Base-by-base conservation (phyloP, 371 early-diverging fungal species). In the Saksenaea oblongispora region DNA sequence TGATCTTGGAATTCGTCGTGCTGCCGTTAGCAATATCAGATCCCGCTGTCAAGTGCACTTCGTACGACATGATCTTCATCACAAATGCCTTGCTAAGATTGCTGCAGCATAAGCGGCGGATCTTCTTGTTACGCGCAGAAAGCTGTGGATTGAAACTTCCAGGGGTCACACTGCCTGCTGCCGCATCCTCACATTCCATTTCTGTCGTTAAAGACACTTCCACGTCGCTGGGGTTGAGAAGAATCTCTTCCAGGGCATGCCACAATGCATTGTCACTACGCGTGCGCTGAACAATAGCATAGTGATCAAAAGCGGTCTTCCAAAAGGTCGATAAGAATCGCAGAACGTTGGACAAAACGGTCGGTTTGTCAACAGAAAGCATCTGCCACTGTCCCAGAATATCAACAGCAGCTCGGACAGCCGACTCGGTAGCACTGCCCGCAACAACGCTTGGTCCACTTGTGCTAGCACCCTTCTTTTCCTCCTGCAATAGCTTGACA, bases 401-500 rank as follows among this genome's bases (percentile, higher is more conserved):
- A 54, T 74, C 77, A 13, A 70, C 58, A 13, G 82, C 79, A 4
- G 73, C 77, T 53, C 77, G 71, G 5, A 75, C 65, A 13, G 82
- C 82, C 26, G 81, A 78, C 18, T 72, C 75, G 0, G 67, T 63
- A 3, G 28, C 26, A 8, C 61, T 4, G 5, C 59, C 24, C n/a
- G 59, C 44, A 17, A 56, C 31, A 17, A 61, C 54, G 54, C 34
- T 9, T 13, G 17, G 22, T 35, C 27, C 11, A 26, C 62, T 2
- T 34, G 58, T 39, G 14, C 27, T 24, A 13, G 82, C 69, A 13
- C 88, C 87, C 4, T 79, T 77, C 53, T 86, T 84, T 59, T 91
- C 88, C 24, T 85, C 87, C 65, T 78, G 64, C 56, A 89, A 76
- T 26, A 89, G 66, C 58, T 82, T 82, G 47, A 67, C 67, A 7